phyloP scores from a whole-genome alignment of 2,329 filamentous ascomycete genomes.

The Hypomyces perniciosus region DNA sequence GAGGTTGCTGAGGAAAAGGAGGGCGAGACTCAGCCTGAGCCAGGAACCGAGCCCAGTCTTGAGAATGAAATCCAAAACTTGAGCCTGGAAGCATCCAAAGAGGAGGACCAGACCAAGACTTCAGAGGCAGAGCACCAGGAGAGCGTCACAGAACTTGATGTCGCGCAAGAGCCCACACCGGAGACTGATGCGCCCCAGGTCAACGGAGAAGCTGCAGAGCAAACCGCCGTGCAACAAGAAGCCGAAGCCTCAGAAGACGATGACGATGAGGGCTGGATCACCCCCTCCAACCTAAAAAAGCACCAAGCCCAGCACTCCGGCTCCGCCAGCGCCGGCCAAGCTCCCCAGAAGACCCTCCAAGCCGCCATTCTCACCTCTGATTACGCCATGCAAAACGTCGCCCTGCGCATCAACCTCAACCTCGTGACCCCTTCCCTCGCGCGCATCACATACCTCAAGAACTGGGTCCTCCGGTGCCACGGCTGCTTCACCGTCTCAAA shows the following conservation, averaged over 20 bases:
- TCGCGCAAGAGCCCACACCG: neutral
- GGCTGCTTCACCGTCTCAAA: conserved; percentile 82
- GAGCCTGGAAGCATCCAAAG: conserved; percentile 13
- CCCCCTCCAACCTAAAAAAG: conserved; percentile 82
- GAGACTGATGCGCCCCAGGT: conserved; percentile 1
- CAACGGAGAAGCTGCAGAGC: conserved; percentile 13
- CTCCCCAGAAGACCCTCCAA: conserved; percentile 63
- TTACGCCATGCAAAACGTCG: conserved; percentile 96
- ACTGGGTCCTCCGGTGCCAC: conserved; percentile 88
- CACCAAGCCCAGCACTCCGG: conserved; percentile 64
- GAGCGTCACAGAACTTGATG: neutral
- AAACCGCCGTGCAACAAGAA: conserved; percentile 23
- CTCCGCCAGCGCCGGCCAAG: conserved; percentile 36
- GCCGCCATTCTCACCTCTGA: conserved; percentile 91
- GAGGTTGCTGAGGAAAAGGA: neutral
- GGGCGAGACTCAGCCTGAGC: conserved; percentile 17
- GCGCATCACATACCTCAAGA: conserved; percentile 78
- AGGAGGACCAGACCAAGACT: neutral
- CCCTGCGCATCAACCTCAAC: conserved; percentile 90
- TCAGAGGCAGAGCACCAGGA: neutral
- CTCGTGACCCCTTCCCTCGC: conserved; percentile 73
- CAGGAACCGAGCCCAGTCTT: conserved; percentile 11
- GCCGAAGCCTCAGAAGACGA: conserved; percentile 36
- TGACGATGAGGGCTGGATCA: conserved; percentile 76
- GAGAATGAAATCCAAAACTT: conserved; percentile 20